Evolutionary conservation across 1,284 basidiomycete species (phyloP).

Genomic region (Fistulinella cinereoalba): DNA sequence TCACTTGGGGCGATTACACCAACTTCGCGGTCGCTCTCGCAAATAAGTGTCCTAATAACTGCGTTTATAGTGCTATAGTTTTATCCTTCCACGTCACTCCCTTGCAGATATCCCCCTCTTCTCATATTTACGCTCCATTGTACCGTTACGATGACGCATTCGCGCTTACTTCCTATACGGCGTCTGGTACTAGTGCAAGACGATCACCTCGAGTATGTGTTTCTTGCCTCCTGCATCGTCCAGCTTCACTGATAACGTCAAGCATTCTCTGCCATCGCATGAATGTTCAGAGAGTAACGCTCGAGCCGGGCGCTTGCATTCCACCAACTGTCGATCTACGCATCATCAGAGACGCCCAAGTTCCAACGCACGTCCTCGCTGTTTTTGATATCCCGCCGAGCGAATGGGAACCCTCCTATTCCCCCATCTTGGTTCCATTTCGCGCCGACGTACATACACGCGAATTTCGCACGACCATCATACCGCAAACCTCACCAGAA

Average conservation of each 20-base stretch:
- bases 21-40: constrained; percentile 16
- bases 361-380: constrained; percentile 53
- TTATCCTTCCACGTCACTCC: constrained; percentile 2
- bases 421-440: constrained; percentile 47
- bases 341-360: constrained; percentile 38
- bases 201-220: constrained; percentile 44
- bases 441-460: constrained; percentile 39
- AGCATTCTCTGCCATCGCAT: constrained; percentile 50
- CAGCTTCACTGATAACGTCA: constrained; percentile 9
- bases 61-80: constrained; percentile 17
- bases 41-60: constrained; percentile 10
- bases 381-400: constrained; percentile 33
- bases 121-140: constrained; percentile 15
- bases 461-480: constrained; percentile 42
- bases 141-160: constrained; percentile 19
- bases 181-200: constrained; percentile 16
- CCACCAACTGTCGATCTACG: constrained; percentile 43
- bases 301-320: constrained; percentile 28
- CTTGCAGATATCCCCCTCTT: constrained; percentile 9
- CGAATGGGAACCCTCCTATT: constrained; percentile 34
- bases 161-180: constrained; percentile 28
- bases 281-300: constrained; percentile 38
- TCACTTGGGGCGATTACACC: constrained; percentile 3
- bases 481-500: constrained; percentile 32
- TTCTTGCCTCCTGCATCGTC: neutral